These are phyloP conservation scores for Nephelium lappaceum DNA, from an alignment of 345 rosid genomes.

Conservation along the genomic window DNA sequence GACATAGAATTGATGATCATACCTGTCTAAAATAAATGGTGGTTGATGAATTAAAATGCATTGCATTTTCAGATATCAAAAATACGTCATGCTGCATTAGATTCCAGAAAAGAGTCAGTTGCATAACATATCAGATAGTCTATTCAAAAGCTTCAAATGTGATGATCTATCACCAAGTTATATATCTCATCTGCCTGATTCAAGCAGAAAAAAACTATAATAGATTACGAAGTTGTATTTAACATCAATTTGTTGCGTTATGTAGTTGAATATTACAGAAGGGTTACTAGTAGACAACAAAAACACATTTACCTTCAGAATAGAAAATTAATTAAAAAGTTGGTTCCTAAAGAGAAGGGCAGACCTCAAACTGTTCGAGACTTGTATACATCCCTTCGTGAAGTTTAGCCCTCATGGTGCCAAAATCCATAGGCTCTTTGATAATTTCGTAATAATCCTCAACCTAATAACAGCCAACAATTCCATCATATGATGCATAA, in stretches of 20 bases:
- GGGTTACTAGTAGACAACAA: not conserved
- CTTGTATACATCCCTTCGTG: constrained; percentile 73
- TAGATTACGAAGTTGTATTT: not conserved
- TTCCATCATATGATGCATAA: constrained; percentile 13
- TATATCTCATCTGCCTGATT: not conserved
- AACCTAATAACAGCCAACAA: constrained; percentile 40
- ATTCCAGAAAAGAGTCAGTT: constrained; percentile 11
- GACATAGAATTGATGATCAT: constrained; percentile 12
- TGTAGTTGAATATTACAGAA: not conserved
- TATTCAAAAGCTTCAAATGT: not conserved
- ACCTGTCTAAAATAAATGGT: constrained; percentile 69
- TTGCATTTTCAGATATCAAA: constrained; percentile 60
- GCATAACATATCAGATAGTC: not conserved
- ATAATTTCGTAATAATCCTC: constrained; percentile 60
- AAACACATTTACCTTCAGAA: not conserved
- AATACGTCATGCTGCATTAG: constrained; percentile 54
- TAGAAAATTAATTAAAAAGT: constrained; percentile 2
- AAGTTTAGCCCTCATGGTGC: constrained; percentile 85
- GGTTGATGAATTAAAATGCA: constrained; percentile 60
- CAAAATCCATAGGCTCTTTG: constrained; percentile 78
- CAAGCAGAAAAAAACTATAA: not conserved
- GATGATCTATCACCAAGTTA: not conserved
- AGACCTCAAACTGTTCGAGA: constrained; percentile 69
- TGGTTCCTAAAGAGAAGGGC: constrained; percentile 19
- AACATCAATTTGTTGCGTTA: not conserved